Conservation (phyloP, 441 rosid species). For the California macrophylla region DNA sequence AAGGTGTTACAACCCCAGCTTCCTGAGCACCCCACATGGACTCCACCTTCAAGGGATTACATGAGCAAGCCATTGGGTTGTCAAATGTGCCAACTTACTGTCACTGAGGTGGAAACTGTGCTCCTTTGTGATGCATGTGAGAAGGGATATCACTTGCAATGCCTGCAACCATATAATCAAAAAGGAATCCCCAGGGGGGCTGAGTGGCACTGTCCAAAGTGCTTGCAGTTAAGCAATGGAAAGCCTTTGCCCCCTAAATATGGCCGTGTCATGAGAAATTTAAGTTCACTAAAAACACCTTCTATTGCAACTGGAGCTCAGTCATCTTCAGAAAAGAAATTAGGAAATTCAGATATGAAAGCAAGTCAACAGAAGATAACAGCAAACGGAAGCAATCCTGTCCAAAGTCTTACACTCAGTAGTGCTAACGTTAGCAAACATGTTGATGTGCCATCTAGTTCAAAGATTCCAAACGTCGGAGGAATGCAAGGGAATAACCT, state of each 20-base stretch:
- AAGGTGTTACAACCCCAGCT: conserved; percentile 54
- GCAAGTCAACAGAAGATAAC: conserved; percentile 38
- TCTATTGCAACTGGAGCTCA: conserved; percentile 45
- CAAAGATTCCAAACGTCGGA: conserved; percentile 28
- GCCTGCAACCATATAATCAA: conserved; percentile 54
- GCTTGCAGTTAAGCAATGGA: conserved; percentile 60
- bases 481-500: conserved; percentile 26
- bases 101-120: conserved; percentile 69
- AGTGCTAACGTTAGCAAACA: conserved; percentile 21
- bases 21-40: conserved; percentile 73
- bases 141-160: conserved; percentile 81
- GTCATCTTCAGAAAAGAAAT: conserved; percentile 47
- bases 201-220: conserved; percentile 91
- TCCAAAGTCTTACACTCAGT: conserved; percentile 27
- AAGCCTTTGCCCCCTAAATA: conserved; percentile 86
- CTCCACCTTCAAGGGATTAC: conserved; percentile 90
- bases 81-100: conserved; percentile 51
- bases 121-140: conserved; percentile 90
- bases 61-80: conserved; percentile 68
- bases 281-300: conserved; percentile 42
- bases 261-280: conserved; percentile 78
- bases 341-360: conserved; percentile 30
- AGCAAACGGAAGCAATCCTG: conserved; percentile 31
- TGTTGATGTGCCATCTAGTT: conserved; percentile 25
- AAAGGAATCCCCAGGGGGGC: conserved; percentile 58